Evolutionary conservation across 495 filamentous ascomycete genomes (phyloP), one percentile per base, ranked within the genome.

Genomic region (Coniosporium apollinis): DNA sequence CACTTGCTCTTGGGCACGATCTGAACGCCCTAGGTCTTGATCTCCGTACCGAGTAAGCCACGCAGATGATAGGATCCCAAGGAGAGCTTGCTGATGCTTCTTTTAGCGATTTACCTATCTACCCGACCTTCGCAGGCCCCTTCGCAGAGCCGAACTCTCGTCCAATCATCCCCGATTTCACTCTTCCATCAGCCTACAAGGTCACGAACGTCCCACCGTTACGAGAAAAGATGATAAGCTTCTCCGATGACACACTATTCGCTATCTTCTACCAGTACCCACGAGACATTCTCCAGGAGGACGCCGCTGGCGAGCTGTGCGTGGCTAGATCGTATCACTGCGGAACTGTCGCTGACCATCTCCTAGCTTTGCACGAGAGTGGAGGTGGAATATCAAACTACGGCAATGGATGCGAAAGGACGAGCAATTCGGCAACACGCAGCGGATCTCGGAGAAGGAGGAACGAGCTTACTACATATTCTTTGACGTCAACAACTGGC

Each of bases 231-330:
- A 19, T 43, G 22, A 32, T 17, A 7, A 16, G 25, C n/a, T 14
- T 17, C 10, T 28, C 39, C 7, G n/a, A 45, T 16, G 86, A 94
- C 52, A 91, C 84, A 0, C 64, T 94, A 36, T 84, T 94, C 54
- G 85, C 77, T 62, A 89, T 94, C 42, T 94, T 94, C 64, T 94
- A 92, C 60, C 82, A 76, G 57, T 79, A 80, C 57, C 81, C 84
- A 2, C 62, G 74, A 21, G 84, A 92, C 50, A 65, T 80, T 40
- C 70, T 84, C 57, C 86, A 94, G 55, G 79, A 91, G 42, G 56
- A 83, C 41, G 86, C 80, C 7, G 83, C 83, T 1, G 62, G 71
- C 25, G 84, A 94, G 54, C 64, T 94, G 66, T 79, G 11, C 34
- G 5, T 17, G 34, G 3, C 9, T 25, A 11, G 21, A 8, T 29